phyloP scores from a whole-genome alignment of 345 rosid genomes.

The Balakata baccata region DNA sequence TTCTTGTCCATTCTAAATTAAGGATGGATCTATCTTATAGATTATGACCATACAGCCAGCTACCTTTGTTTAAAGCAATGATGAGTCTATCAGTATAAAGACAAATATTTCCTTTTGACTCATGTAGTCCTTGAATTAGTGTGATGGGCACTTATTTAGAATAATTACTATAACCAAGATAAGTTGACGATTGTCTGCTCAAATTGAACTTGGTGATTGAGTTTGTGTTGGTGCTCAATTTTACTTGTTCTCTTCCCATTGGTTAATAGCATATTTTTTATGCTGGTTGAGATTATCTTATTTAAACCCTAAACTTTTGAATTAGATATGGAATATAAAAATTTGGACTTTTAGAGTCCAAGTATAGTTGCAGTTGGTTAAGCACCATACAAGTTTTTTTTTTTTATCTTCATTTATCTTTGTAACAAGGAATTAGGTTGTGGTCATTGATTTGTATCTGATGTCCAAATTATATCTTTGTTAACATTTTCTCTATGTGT shows the following conservation, averaged over 20 bases:
- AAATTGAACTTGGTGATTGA: neutral
- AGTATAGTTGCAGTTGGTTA: neutral
- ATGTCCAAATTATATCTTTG: neutral
- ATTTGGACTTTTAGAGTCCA: neutral
- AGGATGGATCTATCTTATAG: neutral
- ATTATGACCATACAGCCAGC: neutral
- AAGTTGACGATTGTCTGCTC: neutral
- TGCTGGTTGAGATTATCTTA: neutral
- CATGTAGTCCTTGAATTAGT: neutral
- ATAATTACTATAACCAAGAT: neutral
- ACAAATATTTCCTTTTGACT: too few species aligned
- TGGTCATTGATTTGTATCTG: neutral
- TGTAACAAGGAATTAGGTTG: neutral
- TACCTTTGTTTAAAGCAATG: neutral
- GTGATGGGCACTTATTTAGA: neutral
- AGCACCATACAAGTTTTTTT: neutral
- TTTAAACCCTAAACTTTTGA: neutral
- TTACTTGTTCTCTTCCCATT: neutral
- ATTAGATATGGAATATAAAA: neutral
- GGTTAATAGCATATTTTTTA: neutral
- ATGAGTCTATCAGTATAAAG: neutral
- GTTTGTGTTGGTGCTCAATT: neutral
- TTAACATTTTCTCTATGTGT: neutral
- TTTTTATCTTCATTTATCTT: neutral
- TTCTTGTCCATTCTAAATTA: neutral